These are phyloP conservation scores for Daldinia grandis DNA, from an alignment of 495 filamentous ascomycete genomes.

Conservation along the genomic window DNA sequence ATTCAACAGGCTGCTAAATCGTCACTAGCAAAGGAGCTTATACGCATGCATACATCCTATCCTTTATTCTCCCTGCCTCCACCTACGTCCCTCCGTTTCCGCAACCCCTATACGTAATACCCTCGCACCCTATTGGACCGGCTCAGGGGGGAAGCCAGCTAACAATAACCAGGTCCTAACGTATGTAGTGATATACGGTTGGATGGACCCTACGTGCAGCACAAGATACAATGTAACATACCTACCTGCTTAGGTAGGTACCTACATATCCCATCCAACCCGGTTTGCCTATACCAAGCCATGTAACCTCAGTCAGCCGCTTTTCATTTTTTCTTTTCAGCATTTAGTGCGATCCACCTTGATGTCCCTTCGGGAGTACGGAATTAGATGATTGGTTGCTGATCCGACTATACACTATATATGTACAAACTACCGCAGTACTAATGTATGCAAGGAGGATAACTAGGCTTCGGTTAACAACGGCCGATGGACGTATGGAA, in stretches of 20 bases:
- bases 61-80: not conserved
- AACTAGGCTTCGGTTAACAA: not conserved
- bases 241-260: no score
- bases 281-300: not conserved
- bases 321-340: not conserved
- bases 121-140: constrained; percentile 9
- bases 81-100: not conserved
- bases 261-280: not conserved
- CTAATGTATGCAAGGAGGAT: not conserved
- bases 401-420: constrained; percentile 2
- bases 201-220: not conserved
- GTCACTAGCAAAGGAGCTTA: not conserved
- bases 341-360: not conserved
- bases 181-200: not conserved
- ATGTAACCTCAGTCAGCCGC: not conserved
- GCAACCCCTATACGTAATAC: constrained; percentile 7
- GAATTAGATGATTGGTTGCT: constrained; percentile 8
- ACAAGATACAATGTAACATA: not conserved
- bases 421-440: not conserved
- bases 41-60: not conserved
- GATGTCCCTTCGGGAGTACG: constrained; percentile 9
- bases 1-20: not conserved
- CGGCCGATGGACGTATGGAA: not conserved
- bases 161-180: not conserved
- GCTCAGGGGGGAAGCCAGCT: not conserved